Evolutionary conservation across 495 filamentous ascomycete genomes (phyloP), one percentile per base, ranked within the genome.

Genomic region (Hyphodiscus hymeniophilus): DNA sequence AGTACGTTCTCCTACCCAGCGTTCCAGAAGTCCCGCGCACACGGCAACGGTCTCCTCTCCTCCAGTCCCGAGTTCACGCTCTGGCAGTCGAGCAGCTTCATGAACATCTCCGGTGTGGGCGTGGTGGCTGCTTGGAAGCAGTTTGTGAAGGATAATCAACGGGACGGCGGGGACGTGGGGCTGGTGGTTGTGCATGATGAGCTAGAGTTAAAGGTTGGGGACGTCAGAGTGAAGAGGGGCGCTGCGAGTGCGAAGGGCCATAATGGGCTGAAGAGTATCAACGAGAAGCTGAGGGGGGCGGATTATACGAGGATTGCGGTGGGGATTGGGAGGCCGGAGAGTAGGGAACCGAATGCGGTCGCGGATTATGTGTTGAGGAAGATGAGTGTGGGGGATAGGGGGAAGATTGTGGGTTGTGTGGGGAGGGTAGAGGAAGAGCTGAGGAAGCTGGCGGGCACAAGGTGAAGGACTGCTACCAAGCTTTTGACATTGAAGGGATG

Each of bases 171-270:
- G 38, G 55, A 64, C 20, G 66, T 71, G 20, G 69, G 69, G 1
- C 64, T 89, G 21, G 77, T 88, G 1, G 69, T 89, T 6, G 57
- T 89, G 22, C 83, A 89, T 61, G 85, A 89, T 57, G 84, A 89
- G 60, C 61, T 89, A 11, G 85, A 89, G 57, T 63, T 67, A 22
- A 60, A 67, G 24, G 47, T 81, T 17, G 85, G 85, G 0, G 73
- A 74, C 39, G 64, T 89, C 0, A 78, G 68, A 12, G 65, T 85
- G 4, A 76, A 70, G 52, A 63, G 63, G n/a, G 76, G 72, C 2
- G 45, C 51, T 36, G 67, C 65, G 13, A 84, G 79, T 63, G 57
- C 80, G 26, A 71, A 73, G 31, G 85, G 85, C 0, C 85, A 89
- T 64, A 84, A 86, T 56, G 85, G 85, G 8, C 50, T 89, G 23